Evolutionary conservation across 2,329 filamentous ascomycete species (phyloP).

Genomic region (Botrytis tulipae): DNA sequence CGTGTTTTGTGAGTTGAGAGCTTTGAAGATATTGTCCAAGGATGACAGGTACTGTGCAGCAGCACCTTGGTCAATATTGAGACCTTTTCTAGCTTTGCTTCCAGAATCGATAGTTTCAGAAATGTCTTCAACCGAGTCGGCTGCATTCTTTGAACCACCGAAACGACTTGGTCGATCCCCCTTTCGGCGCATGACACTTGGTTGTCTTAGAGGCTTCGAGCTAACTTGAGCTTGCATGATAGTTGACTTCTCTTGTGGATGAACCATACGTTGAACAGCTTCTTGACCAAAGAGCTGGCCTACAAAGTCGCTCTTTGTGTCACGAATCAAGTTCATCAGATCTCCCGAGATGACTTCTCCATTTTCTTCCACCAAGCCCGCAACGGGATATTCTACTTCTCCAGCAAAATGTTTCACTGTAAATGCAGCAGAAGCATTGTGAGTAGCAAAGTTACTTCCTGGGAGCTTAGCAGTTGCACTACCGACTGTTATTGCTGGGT

Average conservation of each 20-base stretch:
- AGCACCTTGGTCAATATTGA: slow-evolving; percentile 72
- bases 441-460: slow-evolving; percentile 85
- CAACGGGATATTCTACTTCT: slow-evolving; percentile 89
- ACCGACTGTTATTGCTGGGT: slow-evolving; percentile 80
- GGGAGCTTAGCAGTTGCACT: slow-evolving; percentile 73
- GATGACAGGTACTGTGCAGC: slow-evolving; percentile 89
- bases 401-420: slow-evolving; percentile 94
- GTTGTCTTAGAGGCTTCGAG: slow-evolving; percentile 88
- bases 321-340: slow-evolving; percentile 88
- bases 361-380: slow-evolving; percentile 89
- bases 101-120: slow-evolving; percentile 48
- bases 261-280: slow-evolving; percentile 85
- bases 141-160: slow-evolving; percentile 33
- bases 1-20: slow-evolving; percentile 74
- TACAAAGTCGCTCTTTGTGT: slow-evolving; percentile 85
- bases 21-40: slow-evolving; percentile 86
- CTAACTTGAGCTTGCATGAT: slow-evolving; percentile 96
- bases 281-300: slow-evolving; percentile 93
- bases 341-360: slow-evolving; percentile 95
- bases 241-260: slow-evolving; percentile 83
- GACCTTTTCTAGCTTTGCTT: slow-evolving; percentile 41
- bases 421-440: slow-evolving; percentile 77
- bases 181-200: slow-evolving; percentile 86
- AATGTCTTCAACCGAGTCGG: slow-evolving; percentile 42
- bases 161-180: slow-evolving; percentile 39